Evolutionary conservation across 768 basidiomycete genomes (phyloP).

Genomic region (Mycena haematopus): DNA sequence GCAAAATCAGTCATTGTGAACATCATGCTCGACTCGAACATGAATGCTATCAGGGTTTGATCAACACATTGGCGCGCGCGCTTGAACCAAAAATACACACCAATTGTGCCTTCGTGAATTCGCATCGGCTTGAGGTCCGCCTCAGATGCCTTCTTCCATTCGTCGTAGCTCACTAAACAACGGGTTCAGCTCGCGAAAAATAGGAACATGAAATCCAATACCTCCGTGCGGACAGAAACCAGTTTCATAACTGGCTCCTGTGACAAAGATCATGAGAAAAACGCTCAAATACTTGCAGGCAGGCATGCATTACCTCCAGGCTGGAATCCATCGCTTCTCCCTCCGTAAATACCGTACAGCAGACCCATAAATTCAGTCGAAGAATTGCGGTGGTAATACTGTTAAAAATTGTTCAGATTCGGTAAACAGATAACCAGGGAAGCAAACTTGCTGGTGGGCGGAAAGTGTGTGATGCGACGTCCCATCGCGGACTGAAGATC

Average conservation of each 20-base stretch:
- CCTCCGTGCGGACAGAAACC: constrained; percentile 72
- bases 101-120: constrained; percentile 59
- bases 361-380: constrained; percentile 71
- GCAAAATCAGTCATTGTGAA: constrained; percentile 71
- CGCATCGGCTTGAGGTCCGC: constrained; percentile 57
- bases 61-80: not conserved
- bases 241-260: constrained; percentile 64
- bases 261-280: not conserved
- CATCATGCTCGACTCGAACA: constrained; percentile 70
- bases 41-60: constrained; percentile 49
- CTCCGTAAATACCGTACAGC: constrained; percentile 67
- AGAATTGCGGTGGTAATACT: constrained; percentile 73
- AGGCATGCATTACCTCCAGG: constrained; percentile 47
- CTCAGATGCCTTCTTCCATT: constrained; percentile 63
- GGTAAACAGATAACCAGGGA: constrained; percentile 2
- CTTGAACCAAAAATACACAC: constrained; percentile 37
- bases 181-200: constrained; percentile 1
- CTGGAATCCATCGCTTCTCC: constrained; percentile 65
- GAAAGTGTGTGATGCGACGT: constrained; percentile 64
- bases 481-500: constrained; percentile 70
- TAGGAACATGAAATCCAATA: constrained; percentile 29
- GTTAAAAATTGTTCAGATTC: not conserved
- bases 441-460: constrained; percentile 56
- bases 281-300: not conserved
- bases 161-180: constrained; percentile 60